phyloP scores from a whole-genome alignment of 208 protist species.

The Trypanosoma scelopori region DNA sequence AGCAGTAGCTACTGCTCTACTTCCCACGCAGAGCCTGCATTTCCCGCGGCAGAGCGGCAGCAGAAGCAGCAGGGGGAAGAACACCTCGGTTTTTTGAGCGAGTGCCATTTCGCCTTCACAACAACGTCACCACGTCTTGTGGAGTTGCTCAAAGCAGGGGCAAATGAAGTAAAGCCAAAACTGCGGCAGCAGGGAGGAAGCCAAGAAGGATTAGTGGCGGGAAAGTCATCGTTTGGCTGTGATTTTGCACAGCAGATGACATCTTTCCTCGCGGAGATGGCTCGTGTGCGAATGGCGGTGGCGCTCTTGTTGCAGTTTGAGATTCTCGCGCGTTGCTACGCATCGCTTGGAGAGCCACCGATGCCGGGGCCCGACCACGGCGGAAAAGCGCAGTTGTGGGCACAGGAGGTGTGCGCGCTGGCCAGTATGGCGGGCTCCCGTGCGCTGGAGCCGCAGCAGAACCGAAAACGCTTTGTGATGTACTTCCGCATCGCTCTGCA shows the following conservation, averaged over 20 bases:
- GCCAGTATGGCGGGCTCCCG: constrained; percentile 8
- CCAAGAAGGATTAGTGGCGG: background rate
- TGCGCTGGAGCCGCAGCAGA: constrained; percentile 16
- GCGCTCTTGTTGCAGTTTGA: constrained; percentile 26
- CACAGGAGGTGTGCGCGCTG: constrained; percentile 23
- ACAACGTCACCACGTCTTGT: constrained; percentile 12
- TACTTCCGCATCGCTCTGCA: constrained; percentile 7
- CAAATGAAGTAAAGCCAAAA: background rate
- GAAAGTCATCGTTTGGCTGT: background rate
- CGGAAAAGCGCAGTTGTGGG: background rate
- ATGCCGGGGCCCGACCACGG: background rate
- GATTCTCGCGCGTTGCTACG: constrained; percentile 14
- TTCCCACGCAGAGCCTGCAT: background rate
- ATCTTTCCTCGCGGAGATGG: constrained; percentile 21
- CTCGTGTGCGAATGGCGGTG: constrained; percentile 27
- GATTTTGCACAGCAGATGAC: constrained; percentile 4
- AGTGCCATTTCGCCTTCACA: constrained; percentile 23
- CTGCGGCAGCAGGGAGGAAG: background rate
- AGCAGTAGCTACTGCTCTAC: background rate
- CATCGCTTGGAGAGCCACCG: background rate
- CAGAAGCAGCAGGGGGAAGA: background rate
- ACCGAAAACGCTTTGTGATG: constrained; percentile 20
- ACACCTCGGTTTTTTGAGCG: background rate
- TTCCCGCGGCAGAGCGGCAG: background rate
- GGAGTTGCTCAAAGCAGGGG: background rate